phyloP scores from a whole-genome alignment of 345 rosid genomes.

The Populus nigra region DNA sequence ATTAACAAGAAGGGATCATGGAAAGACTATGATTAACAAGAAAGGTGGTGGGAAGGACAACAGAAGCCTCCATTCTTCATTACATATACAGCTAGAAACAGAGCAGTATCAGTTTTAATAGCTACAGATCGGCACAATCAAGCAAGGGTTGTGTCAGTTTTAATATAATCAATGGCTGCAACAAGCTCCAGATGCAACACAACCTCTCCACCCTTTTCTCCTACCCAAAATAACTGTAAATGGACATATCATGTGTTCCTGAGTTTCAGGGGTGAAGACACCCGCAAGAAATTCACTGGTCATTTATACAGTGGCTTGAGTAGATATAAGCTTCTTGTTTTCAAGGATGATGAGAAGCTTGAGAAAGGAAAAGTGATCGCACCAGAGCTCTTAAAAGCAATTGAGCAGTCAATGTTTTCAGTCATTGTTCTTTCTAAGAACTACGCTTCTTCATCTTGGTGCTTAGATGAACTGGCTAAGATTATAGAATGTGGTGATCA shows the following conservation, averaged over 20 bases:
- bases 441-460: no score
- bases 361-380: not conserved
- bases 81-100: no score
- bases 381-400: not conserved
- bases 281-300: not conserved
- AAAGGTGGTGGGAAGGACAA: no score
- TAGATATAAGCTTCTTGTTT: not conserved
- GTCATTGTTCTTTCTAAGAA: not conserved
- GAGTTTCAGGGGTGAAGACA: not conserved
- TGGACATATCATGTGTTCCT: slow-evolving; percentile 15
- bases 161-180: no score
- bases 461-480: not conserved
- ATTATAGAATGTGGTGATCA: slow-evolving; percentile 5
- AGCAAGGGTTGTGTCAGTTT: no score
- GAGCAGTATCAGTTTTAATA: no score
- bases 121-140: no score
- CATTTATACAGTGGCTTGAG: slow-evolving; percentile 6
- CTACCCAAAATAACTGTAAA: not conserved
- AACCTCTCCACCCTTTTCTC: no score
- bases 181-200: no score
- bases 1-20: no score
- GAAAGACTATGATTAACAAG: no score
- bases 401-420: not conserved
- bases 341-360: slow-evolving; percentile 1
- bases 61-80: no score